Conservation (phyloP, 345 rosid genomes). For the Carallia pectinifolia region DNA sequence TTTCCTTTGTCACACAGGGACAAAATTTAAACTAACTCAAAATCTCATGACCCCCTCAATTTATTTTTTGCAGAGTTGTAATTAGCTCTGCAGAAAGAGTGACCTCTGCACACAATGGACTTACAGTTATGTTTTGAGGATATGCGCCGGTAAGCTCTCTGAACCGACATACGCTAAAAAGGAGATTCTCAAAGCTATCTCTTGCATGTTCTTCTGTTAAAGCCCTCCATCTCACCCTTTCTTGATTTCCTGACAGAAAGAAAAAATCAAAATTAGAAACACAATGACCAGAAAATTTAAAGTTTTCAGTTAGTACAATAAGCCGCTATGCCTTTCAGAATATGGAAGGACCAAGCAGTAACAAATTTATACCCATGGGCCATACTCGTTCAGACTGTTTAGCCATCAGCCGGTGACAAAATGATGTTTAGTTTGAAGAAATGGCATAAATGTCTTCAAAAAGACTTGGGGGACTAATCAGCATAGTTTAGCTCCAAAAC, state of each 20-base stretch:
- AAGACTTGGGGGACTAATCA: neutral
- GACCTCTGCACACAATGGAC: slow-evolving; percentile 16
- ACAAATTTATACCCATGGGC: neutral
- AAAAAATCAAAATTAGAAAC: slow-evolving; percentile 10
- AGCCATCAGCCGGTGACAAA: neutral
- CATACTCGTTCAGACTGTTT: neutral
- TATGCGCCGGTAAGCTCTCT: slow-evolving; percentile 91
- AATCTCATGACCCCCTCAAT: neutral
- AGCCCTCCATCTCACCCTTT: slow-evolving; percentile 69
- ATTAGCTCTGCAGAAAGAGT: neutral
- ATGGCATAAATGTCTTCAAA: no score
- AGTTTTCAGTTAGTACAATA: neutral
- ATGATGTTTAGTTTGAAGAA: neutral
- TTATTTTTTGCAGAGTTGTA: no score
- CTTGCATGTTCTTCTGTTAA: slow-evolving; percentile 97
- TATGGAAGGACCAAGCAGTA: neutral
- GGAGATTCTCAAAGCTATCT: slow-evolving; percentile 97
- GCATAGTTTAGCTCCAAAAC: neutral
- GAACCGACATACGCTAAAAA: slow-evolving; percentile 85
- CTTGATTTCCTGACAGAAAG: slow-evolving; percentile 56
- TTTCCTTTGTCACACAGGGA: neutral
- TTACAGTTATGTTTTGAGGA: slow-evolving; percentile 88
- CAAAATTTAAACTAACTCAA: neutral
- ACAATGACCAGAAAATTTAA: neutral
- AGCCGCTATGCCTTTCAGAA: no score